Base-by-base conservation (phyloP, 306 rosid genomes). In the Cicer pinnatifidum region DNA sequence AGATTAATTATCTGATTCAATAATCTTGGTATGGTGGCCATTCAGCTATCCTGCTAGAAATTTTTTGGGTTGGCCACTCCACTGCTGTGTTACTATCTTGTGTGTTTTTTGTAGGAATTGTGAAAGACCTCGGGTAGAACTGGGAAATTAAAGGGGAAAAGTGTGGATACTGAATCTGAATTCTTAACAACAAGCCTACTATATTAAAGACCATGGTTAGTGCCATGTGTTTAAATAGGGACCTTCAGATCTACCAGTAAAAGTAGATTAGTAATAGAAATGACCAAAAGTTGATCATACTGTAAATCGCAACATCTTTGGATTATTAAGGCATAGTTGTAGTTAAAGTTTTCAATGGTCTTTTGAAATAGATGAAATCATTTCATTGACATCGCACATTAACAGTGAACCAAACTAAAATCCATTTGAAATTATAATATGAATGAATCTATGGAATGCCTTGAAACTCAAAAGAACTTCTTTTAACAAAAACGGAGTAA, bases 401-500 rank as follows among this genome's bases (percentile, higher is more conserved):
- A 51, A 11, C 15, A 13, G 43, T 58, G 75, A 17, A 74, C 62
- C 56, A 73, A 66, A 66, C 75, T 66, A 73, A 44, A 66, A 17
- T 63, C 73, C 62, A 35, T 54, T 72, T 45, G 45, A 72, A 65
- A 45, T 45, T 64, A 56, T 38, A 72, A 17, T 4, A 58, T 8
- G 3, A 51, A 48, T 15, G 7, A 51, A 19, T 51, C 1, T 41
- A 79, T 66, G 46, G 43, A 66, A 76, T 37, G 48, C 37, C 47
- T 80, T 67, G 43, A 75, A 58, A 61, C 50, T 56, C 78, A 51
- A 61, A 78, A 40, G 48, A 73, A 59, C 69, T 75, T 28, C 5
- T 68, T 39, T 10, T 51, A 40, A 35, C 70, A 57, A 8, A 12
- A 65, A 8, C 12, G 45, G 60, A 75, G 64, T 59, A 51, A 58